phyloP scores from a whole-genome alignment of 192 early-diverging fungal genomes.

The Podila horticola region DNA sequence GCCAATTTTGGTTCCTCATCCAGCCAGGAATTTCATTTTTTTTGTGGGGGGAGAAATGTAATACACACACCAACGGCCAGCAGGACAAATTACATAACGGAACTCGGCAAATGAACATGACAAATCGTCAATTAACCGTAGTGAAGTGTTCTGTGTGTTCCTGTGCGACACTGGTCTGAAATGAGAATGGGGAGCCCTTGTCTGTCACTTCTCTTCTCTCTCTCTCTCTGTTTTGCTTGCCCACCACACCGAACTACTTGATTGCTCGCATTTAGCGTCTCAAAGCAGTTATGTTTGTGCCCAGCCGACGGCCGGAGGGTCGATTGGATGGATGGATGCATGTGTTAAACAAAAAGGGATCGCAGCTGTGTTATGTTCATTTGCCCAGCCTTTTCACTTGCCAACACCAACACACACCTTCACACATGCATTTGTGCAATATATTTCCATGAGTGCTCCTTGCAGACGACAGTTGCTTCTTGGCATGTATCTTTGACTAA shows the following conservation, averaged over 20 bases:
- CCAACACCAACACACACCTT: background rate
- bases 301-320: no score
- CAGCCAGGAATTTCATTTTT: background rate
- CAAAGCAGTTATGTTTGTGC: background rate
- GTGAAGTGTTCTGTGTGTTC: background rate
- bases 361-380: no score
- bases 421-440: background rate
- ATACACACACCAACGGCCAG: background rate
- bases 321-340: no score
- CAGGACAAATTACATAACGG: background rate
- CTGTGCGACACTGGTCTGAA: background rate
- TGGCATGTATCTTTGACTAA: background rate
- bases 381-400: background rate
- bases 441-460: background rate
- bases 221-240: no score
- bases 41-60: background rate
- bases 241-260: no score
- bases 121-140: constrained; percentile 26
- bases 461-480: background rate
- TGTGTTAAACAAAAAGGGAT: no score
- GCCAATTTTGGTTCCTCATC: background rate
- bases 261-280: background rate
- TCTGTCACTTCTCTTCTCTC: background rate
- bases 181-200: background rate
- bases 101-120: constrained; percentile 24